Percentiles rank a stretch among this genome's conserved stretches.
Conservation (phyloP, 2,329 filamentous ascomycete species). For the Metarhizium anisopliae region DNA sequence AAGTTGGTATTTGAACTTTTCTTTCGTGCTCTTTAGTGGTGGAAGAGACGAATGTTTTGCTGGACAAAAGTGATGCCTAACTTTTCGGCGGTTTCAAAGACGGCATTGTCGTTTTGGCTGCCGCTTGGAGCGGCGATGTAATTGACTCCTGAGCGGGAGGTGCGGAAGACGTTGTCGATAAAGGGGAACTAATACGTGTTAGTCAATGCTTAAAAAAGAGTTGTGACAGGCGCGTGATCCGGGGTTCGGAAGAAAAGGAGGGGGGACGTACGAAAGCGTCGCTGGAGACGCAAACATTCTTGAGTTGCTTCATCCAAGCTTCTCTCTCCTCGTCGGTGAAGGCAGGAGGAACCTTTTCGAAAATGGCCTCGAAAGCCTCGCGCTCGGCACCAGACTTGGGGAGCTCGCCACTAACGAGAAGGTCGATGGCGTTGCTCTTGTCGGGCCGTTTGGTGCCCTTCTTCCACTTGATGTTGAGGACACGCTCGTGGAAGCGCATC, state of each 20-base stretch:
- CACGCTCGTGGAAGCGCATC: conserved; percentile 93
- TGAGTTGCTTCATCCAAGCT: conserved; percentile 76
- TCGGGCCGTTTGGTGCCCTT: conserved; percentile 93
- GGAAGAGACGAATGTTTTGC: conserved; percentile 89
- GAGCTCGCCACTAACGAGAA: conserved; percentile 84
- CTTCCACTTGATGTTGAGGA: conserved; percentile 89
- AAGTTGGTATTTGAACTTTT: background rate
- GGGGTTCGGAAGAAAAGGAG: too few species aligned
- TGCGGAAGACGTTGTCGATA: conserved; percentile 94
- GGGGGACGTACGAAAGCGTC: conserved; percentile 83
- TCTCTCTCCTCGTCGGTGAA: conserved; percentile 81
- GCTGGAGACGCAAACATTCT: conserved; percentile 76
- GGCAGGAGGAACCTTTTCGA: conserved; percentile 75
- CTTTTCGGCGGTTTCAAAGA: conserved; percentile 86
- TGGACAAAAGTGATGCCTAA: conserved; percentile 90
- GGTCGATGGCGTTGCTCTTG: conserved; percentile 96
- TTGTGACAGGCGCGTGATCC: background rate
- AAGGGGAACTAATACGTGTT: conserved; percentile 72
- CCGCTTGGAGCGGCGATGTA: conserved; percentile 92
- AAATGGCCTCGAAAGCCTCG: conserved; percentile 78
- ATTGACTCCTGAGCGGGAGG: conserved; percentile 80
- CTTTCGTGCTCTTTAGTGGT: conserved; percentile 55
- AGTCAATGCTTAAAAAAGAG: background rate
- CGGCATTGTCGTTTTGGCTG: conserved; percentile 74
- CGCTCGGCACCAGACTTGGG: conserved; percentile 77